Evolutionary conservation across 805 yeast genomes (phyloP).

Genomic region (Cyberlindnera mycetangii): DNA sequence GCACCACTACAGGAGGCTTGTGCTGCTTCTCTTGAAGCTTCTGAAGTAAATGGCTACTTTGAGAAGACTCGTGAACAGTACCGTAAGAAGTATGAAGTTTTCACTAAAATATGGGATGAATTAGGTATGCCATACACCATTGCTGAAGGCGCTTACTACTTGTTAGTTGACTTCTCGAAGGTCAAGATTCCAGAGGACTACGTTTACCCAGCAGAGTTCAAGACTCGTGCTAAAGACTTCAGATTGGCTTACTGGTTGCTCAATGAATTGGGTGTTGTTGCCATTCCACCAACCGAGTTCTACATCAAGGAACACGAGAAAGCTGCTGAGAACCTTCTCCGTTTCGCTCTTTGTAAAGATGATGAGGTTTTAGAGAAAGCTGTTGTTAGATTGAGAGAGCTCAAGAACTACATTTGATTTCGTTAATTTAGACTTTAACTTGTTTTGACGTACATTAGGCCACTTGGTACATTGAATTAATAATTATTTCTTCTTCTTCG

Average conservation of each 20-base stretch:
- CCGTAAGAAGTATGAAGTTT: conserved; percentile 65
- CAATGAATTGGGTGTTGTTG: conserved; percentile 88
- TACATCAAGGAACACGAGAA: conserved; percentile 66
- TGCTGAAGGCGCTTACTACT: conserved; percentile 93
- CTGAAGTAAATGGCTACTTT: conserved; percentile 64
- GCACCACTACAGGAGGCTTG: conserved; percentile 92
- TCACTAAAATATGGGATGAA: conserved; percentile 79
- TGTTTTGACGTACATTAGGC: background rate
- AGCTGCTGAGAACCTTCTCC: conserved; percentile 77
- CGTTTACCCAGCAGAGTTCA: conserved; percentile 66
- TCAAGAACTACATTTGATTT: conserved; percentile 56
- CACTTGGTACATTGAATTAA: background rate
- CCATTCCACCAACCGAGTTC: conserved; percentile 98
- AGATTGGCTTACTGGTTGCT: conserved; percentile 89
- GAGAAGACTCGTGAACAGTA: conserved; percentile 66
- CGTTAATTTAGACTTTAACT: background rate
- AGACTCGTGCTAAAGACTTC: conserved; percentile 76
- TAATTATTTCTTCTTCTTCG: conserved; percentile 17
- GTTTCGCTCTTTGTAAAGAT: conserved; percentile 97
- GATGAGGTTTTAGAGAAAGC: conserved; percentile 80
- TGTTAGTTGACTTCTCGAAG: conserved; percentile 82
- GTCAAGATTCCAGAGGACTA: conserved; percentile 76
- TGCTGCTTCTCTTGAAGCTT: conserved; percentile 68
- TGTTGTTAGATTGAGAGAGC: conserved; percentile 64
- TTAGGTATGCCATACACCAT: conserved; percentile 83